Conservation (phyloP, 257 asterid species). For the Thymus mandschuricus region DNA sequence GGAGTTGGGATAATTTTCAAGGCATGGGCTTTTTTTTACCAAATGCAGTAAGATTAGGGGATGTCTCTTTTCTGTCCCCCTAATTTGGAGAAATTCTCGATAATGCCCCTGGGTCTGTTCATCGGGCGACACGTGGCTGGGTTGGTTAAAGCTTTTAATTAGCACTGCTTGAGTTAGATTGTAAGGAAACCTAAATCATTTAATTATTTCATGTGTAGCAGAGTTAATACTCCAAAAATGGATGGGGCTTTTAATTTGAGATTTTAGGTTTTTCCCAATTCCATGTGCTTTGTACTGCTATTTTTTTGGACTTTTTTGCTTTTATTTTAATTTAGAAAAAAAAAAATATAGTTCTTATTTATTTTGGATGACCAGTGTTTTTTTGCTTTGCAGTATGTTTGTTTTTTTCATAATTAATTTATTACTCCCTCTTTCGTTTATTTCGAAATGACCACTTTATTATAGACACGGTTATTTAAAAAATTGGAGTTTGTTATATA, state of each 20-base stretch:
- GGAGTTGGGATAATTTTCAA: constrained; percentile 16
- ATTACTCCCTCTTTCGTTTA: too few relatives aligned
- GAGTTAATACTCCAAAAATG: constrained; percentile 21
- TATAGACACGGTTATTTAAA: too few relatives aligned
- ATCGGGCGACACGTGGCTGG: constrained; percentile 37
- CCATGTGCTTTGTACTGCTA: constrained; percentile 35
- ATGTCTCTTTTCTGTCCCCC: constrained; percentile 34
- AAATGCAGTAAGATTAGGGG: constrained; percentile 32
- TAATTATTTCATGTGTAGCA: constrained; percentile 27
- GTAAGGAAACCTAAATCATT: constrained; percentile 32
- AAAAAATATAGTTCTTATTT: too few relatives aligned
- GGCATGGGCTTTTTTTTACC: constrained; percentile 23
- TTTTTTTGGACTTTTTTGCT: not conserved
- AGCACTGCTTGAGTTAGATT: constrained; percentile 29
- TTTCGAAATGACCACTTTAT: too few relatives aligned
- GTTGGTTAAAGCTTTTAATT: constrained; percentile 37
- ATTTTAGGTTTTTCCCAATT: constrained; percentile 14
- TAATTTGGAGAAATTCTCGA: constrained; percentile 22
- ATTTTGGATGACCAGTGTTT: constrained; percentile 24
- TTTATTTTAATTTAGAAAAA: too few relatives aligned
- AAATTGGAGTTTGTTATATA: too few relatives aligned
- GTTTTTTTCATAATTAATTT: not conserved
- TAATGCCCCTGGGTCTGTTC: constrained; percentile 20
- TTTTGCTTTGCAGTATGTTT: constrained; percentile 5
- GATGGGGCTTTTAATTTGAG: constrained; percentile 22